Evolutionary conservation across 805 yeast species (phyloP).

Genomic region (Gaillardinia entomophila): DNA sequence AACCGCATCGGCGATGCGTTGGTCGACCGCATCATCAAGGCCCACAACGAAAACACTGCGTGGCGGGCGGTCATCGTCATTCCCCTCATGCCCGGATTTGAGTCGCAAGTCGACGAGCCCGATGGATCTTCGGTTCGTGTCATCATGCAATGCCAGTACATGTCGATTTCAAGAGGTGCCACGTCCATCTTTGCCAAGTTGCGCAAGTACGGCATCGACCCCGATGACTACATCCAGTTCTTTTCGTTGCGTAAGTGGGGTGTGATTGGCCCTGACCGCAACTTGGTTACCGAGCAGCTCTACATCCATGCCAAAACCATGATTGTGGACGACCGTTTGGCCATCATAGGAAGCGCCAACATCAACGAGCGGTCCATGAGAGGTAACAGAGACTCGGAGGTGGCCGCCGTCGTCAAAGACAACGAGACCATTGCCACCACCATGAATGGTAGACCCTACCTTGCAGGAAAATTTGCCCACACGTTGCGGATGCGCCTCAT

Average conservation of each 20-base stretch:
- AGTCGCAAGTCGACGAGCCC: constrained; percentile 84
- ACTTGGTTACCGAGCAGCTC: constrained; percentile 80
- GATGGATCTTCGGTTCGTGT: constrained; percentile 94
- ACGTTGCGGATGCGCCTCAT: constrained; percentile 82
- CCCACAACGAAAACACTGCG: constrained; percentile 63
- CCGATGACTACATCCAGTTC: constrained; percentile 87
- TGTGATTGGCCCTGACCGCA: constrained; percentile 68
- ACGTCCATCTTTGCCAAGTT: constrained; percentile 83
- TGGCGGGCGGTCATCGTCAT: constrained; percentile 93
- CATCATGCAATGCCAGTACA: constrained; percentile 93
- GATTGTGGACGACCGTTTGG: constrained; percentile 89
- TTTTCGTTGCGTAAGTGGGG: constrained; percentile 96
- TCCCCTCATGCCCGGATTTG: constrained; percentile 97
- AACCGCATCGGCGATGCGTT: constrained; percentile 94
- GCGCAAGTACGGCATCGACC: constrained; percentile 72
- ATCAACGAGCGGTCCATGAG: constrained; percentile 95
- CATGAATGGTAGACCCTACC: constrained; percentile 79
- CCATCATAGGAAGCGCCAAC: constrained; percentile 95
- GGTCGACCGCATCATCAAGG: constrained; percentile 91
- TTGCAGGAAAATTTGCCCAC: constrained; percentile 85
- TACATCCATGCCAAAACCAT: constrained; percentile 90
- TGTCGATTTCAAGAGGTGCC: constrained; percentile 87
- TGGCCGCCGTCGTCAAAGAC: constrained; percentile 85
- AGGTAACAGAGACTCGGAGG: constrained; percentile 91
- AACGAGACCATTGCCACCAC: constrained; percentile 59